Percentiles rank a stretch among this genome's conserved stretches.
Conservation (phyloP, 2,329 filamentous ascomycete species). For the Paracorniculantispora psalliotae region DNA sequence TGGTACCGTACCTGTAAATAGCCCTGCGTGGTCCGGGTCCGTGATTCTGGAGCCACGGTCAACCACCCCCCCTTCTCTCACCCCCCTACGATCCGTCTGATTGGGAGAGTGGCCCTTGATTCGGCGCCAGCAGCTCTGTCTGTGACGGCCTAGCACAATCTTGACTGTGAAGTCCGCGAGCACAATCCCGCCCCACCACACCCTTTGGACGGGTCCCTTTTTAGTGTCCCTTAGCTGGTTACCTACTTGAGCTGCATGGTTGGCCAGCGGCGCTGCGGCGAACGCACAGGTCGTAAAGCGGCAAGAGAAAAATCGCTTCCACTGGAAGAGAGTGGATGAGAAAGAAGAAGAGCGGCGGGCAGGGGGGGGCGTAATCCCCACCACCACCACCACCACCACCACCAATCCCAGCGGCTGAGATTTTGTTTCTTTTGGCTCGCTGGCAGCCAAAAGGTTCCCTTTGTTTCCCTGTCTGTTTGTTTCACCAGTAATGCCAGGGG, state of each 20-base stretch:
- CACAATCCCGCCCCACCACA: not conserved
- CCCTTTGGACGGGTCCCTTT: not conserved
- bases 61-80: not conserved
- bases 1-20: slow-evolving; percentile 5
- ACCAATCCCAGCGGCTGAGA: not conserved
- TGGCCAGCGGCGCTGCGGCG: not conserved
- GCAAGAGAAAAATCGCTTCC: not conserved
- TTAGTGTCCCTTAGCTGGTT: not conserved
- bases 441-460: not conserved
- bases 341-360: not conserved
- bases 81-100: slow-evolving; percentile 10
- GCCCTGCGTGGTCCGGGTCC: not conserved
- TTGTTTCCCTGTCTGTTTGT: slow-evolving; percentile 4
- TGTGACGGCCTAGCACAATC: not conserved
- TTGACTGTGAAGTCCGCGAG: not conserved
- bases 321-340: too few relatives aligned
- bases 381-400: not conserved
- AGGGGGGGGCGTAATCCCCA: not conserved
- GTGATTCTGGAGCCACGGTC: not conserved
- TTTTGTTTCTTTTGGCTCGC: not conserved
- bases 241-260: not conserved
- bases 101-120: slow-evolving; percentile 5
- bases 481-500: slow-evolving; percentile 12
- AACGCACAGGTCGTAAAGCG: not conserved
- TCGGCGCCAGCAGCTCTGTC: not conserved